These are phyloP conservation scores for Erythrophleum ivorense DNA, from an alignment of 331 rosid genomes.

Conservation along the genomic window DNA sequence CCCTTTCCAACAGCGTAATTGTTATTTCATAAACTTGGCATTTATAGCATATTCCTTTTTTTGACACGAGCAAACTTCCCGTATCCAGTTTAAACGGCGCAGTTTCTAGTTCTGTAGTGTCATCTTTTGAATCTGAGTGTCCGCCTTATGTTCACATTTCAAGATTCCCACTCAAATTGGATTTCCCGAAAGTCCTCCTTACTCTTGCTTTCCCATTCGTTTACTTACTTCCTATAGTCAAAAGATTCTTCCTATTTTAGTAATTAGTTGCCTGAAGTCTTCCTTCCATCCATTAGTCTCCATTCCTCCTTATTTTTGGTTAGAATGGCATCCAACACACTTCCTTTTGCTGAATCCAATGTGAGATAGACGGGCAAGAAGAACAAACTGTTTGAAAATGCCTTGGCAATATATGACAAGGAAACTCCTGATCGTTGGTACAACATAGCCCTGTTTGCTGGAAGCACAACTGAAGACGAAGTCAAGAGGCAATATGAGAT, in stretches of 20 bases:
- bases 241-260: slow-evolving; percentile 37
- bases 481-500: slow-evolving; percentile 63
- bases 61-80: slow-evolving; percentile 38
- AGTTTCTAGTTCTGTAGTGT: slow-evolving; percentile 38
- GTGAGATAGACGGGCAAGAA: slow-evolving; percentile 62
- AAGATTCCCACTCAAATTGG: slow-evolving; percentile 40
- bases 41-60: slow-evolving; percentile 36
- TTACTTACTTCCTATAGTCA: slow-evolving; percentile 31
- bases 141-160: slow-evolving; percentile 31
- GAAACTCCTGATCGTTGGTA: slow-evolving; percentile 66
- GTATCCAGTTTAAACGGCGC: slow-evolving; percentile 36
- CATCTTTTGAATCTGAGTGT: slow-evolving; percentile 40
- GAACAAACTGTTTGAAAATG: slow-evolving; percentile 70
- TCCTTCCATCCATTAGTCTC: slow-evolving; percentile 31
- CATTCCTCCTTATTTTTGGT: slow-evolving; percentile 17
- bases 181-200: slow-evolving; percentile 33
- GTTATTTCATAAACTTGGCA: slow-evolving; percentile 29
- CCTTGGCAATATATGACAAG: slow-evolving; percentile 63
- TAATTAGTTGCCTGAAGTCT: slow-evolving; percentile 23
- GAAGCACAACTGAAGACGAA: slow-evolving; percentile 68
- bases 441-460: slow-evolving; percentile 61
- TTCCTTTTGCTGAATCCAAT: slow-evolving; percentile 42
- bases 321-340: slow-evolving; percentile 53
- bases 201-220: slow-evolving; percentile 27
- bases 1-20: slow-evolving; percentile 21